Evolutionary conservation across 306 rosid species (phyloP), one percentile per base, ranked within the genome.

Genomic region (Morella rubra): DNA sequence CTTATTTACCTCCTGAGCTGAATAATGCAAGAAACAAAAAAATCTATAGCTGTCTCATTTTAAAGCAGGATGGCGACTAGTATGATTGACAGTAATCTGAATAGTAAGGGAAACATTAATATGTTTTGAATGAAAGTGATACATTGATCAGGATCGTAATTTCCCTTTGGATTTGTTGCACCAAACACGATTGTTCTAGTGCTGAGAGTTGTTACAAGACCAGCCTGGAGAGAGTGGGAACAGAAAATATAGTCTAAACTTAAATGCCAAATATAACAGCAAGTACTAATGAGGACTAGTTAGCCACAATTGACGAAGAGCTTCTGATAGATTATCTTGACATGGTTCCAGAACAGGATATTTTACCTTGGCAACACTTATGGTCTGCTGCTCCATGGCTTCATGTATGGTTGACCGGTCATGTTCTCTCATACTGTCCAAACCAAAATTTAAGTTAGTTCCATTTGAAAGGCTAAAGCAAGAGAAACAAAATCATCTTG

Each of bases 331-430:
- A 65, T 65, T 41, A 65, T 8, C 4, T 13, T 7, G 15, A 40
- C 46, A 70, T 40, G 66, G 24, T 58, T 13, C 49, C 37, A 19
- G 77, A 79, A 74, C 42, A 72, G 18, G 70, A 44, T 18, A 81
- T 77, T 81, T 73, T 85, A 92, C 97, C 97, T 94, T 92, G 83
- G 98, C 98, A 60, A 94, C 97, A 82, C 98, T 94, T 84, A 94
- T 92, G 59, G 98, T 94, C 86, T 94, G 98, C 89, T 94, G 98
- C 81, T 92, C 98, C 98, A 94, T 94, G 86, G 98, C 98, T 88
- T 94, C 98, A 83, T 94, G 98, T 83, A 94, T 92, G 49, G 98
- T 94, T 77, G 98, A 93, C 86, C 98, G 89, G 51, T 94, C 98
- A 83, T 94, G 98, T 81, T 89, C 97, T 85, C 97, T 88, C 98